These are phyloP conservation scores for Sporothrix protearum DNA, from an alignment of 2,329 filamentous ascomycete species.

Conservation along the genomic window DNA sequence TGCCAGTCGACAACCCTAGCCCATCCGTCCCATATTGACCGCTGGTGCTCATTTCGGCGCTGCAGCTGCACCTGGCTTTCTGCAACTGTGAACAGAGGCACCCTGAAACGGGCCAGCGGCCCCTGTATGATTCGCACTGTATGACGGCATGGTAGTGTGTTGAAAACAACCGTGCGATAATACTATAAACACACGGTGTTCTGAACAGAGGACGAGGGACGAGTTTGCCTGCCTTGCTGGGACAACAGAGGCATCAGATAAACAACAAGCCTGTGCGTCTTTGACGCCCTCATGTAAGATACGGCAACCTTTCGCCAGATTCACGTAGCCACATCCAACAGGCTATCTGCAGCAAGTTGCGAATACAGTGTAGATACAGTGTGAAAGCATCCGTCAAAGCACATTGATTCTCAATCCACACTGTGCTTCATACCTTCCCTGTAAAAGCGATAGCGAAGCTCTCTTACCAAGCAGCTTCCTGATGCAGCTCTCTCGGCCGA, in stretches of 20 bases:
- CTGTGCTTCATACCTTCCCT: not conserved
- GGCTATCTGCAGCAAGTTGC: not conserved
- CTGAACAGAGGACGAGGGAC: not conserved
- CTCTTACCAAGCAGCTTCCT: conserved; percentile 7
- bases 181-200: not conserved
- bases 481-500: not conserved
- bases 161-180: not conserved
- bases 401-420: not conserved
- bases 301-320: not conserved
- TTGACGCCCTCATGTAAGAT: not conserved
- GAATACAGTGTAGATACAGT: not conserved
- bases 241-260: conserved; percentile 5
- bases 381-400: too few relatives aligned
- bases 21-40: not conserved
- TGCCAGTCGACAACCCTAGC: not conserved
- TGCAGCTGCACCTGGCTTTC: conserved; percentile 5
- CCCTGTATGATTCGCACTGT: conserved; percentile 11
- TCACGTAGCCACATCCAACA: not conserved
- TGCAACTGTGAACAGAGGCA: conserved; percentile 16
- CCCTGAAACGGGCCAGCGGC: not conserved
- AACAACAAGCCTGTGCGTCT: not conserved
- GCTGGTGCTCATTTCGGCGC: conserved; percentile 7
- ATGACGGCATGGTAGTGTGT: not conserved
- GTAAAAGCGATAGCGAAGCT: conserved; percentile 5
- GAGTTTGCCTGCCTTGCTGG: not conserved